Evolutionary conservation across 345 rosid species (phyloP).

Genomic region (Linum trigynum): DNA sequence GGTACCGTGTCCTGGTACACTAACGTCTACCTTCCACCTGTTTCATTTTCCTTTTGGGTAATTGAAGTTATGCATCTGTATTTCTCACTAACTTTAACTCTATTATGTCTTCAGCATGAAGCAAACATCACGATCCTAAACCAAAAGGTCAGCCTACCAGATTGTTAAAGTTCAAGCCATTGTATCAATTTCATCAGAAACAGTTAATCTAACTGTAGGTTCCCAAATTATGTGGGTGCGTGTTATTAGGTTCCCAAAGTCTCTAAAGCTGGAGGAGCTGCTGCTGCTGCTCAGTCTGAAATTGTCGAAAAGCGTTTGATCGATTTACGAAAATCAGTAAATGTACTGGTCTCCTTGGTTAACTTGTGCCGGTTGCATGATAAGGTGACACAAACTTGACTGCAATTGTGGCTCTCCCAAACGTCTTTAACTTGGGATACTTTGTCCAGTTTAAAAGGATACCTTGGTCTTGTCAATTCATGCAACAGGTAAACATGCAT

Average conservation of each 20-base stretch:
- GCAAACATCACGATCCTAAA: slow-evolving; percentile 53
- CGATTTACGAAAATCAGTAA: slow-evolving; percentile 45
- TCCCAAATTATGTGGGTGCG: neutral
- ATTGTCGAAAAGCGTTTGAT: slow-evolving; percentile 35
- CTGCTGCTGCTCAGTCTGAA: slow-evolving; percentile 31
- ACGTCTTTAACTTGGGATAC: slow-evolving; percentile 4
- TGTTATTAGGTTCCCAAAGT: slow-evolving; percentile 47
- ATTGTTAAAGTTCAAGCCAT: neutral
- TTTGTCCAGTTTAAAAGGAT: neutral
- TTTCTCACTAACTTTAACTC: slow-evolving; percentile 8
- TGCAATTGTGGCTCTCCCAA: slow-evolving; percentile 1
- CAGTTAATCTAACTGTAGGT: neutral
- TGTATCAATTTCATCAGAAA: neutral
- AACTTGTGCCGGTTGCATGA: slow-evolving; percentile 55
- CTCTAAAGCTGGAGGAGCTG: slow-evolving; percentile 30
- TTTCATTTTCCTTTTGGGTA: too few species aligned
- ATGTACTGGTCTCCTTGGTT: slow-evolving; percentile 62
- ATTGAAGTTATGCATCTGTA: neutral
- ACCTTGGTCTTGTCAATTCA: slow-evolving; percentile 12
- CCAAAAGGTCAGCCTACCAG: slow-evolving; percentile 40
- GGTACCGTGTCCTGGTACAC: slow-evolving; percentile 71
- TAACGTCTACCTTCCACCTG: neutral
- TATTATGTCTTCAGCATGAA: slow-evolving; percentile 52
- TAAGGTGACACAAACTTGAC: slow-evolving; percentile 37
- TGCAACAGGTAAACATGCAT: slow-evolving; percentile 47